phyloP scores from a whole-genome alignment of 108 stramenopile species.

The Conticribra guillardii region DNA sequence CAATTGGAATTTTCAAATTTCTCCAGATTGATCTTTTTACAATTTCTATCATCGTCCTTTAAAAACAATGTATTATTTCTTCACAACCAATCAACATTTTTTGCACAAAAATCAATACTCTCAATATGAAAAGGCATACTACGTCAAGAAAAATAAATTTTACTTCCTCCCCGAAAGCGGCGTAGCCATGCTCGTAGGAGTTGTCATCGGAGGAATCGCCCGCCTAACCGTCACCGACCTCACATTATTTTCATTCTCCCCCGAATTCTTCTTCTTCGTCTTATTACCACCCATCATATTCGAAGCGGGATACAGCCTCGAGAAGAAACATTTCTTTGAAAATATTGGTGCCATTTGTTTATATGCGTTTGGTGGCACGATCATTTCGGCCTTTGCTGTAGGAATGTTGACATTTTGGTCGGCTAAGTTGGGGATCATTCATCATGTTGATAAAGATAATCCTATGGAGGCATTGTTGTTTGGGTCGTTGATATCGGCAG shows the following conservation, averaged over 20 bases:
- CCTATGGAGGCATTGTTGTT: slow-evolving; percentile 97
- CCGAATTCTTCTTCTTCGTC: slow-evolving; percentile 96
- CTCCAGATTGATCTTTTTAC: no score
- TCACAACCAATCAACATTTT: no score
- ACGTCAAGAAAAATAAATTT: slow-evolving; percentile 70
- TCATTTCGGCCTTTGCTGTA: slow-evolving; percentile 94
- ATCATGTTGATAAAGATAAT: slow-evolving; percentile 78
- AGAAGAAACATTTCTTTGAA: slow-evolving; percentile 90
- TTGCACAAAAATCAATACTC: no score
- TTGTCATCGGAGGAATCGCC: slow-evolving; percentile 78
- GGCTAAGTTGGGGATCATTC: slow-evolving; percentile 74
- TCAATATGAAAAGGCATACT: no score
- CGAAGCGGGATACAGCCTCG: slow-evolving; percentile 94
- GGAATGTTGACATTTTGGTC: slow-evolving; percentile 82
- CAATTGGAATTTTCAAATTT: no score
- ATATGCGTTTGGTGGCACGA: slow-evolving; percentile 94
- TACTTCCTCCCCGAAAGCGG: slow-evolving; percentile 83
- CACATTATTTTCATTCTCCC: slow-evolving; percentile 77
- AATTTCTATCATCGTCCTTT: no score
- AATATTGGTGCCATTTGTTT: slow-evolving; percentile 93
- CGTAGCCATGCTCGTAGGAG: slow-evolving; percentile 80
- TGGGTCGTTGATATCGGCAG: slow-evolving; percentile 93
- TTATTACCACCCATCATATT: slow-evolving; percentile 98
- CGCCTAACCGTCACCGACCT: slow-evolving; percentile 67
- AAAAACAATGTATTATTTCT: no score